Conservation (phyloP, 2,329 filamentous ascomycete genomes). For the Trichoderma gracile region DNA sequence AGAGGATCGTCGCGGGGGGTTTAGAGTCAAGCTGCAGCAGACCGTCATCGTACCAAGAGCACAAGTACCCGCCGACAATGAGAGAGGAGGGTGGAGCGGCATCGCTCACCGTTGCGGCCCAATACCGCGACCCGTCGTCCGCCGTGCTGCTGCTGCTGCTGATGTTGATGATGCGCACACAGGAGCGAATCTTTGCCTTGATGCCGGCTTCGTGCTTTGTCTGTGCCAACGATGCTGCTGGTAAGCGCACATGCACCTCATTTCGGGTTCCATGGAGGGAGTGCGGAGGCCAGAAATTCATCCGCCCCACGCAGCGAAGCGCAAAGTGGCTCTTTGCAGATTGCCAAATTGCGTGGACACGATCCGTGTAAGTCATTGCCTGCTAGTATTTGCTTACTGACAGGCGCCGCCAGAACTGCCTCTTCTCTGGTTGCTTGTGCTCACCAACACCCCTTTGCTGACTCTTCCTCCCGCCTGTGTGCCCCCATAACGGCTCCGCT, state of each 20-base stretch:
- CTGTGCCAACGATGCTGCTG: background rate
- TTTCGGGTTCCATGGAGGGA: conserved; percentile 5
- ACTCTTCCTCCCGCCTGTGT: background rate
- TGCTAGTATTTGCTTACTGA: conserved; percentile 1
- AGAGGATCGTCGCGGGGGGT: conserved; percentile 22
- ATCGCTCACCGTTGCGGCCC: conserved; percentile 17
- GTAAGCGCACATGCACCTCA: conserved; percentile 16
- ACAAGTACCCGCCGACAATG: background rate
- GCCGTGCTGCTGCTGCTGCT: background rate
- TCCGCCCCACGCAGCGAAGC: conserved; percentile 10
- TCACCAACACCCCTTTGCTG: no score
- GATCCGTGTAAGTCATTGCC: conserved; percentile 7
- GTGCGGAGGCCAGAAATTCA: conserved; percentile 17
- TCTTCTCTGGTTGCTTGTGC: background rate
- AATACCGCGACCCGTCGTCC: background rate
- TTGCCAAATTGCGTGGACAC: background rate
- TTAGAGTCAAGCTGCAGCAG: conserved; percentile 21
- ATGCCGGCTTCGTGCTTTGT: background rate
- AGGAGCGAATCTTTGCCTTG: background rate
- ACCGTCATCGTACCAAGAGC: conserved; percentile 10
- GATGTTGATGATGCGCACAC: no score
- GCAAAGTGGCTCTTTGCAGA: conserved; percentile 6
- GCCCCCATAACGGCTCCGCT: background rate
- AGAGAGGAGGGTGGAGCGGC: conserved; percentile 15
- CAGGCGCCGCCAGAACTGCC: background rate